Evolutionary conservation across 768 basidiomycete genomes (phyloP), one percentile per base, ranked within the genome.

Genomic region (Paxillus ammoniavirescens): DNA sequence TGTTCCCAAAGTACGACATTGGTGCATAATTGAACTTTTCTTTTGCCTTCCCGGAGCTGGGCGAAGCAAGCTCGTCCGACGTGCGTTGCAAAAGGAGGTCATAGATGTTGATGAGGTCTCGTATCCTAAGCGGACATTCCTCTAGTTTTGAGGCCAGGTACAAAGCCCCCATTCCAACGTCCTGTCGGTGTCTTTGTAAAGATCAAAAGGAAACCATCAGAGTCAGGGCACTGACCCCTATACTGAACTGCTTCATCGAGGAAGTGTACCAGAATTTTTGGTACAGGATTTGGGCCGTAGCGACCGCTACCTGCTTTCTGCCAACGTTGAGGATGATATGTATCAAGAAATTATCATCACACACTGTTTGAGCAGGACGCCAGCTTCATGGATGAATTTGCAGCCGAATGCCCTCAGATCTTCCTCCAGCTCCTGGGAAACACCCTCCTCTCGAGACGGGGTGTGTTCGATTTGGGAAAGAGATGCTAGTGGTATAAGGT

Each of bases 241-340:
- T 87, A 21, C 94, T 88, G 71, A 94, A 99, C 51, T 94, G 91
- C 67, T 90, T 90, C 86, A 99, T 84, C 8, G 93, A 96, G 4
- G 88, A 87, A 15, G 96, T 91, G 72, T 83, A 98, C 90, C 90
- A 98, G 76, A 99, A 99, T 33, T 96, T 79, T 58, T 99, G 97
- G 67, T 95, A 96, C 2, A 99, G 74, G 31, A 98, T 92, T 67
- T 98, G 95, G 0, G 97, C 97, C 1, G 95, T 92, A 6, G 97
- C 93, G 49, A 98, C 90, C 13, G 95, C 95, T 28, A 97, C 95
- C 68, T 99, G 97, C 59, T 98, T 97, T 72, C 89, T 91, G 69
- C 58, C 9, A 42, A 36, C 30, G 35, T 47, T 44, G 45, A 57
- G n/a, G 17, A 28, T 14, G n/a, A 35, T 9, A 38, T 28, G n/a